Evolutionary conservation across 1,284 basidiomycete species (phyloP), one percentile per base, ranked within the genome.

Genomic region (Tetrapyrgos nigripes): DNA sequence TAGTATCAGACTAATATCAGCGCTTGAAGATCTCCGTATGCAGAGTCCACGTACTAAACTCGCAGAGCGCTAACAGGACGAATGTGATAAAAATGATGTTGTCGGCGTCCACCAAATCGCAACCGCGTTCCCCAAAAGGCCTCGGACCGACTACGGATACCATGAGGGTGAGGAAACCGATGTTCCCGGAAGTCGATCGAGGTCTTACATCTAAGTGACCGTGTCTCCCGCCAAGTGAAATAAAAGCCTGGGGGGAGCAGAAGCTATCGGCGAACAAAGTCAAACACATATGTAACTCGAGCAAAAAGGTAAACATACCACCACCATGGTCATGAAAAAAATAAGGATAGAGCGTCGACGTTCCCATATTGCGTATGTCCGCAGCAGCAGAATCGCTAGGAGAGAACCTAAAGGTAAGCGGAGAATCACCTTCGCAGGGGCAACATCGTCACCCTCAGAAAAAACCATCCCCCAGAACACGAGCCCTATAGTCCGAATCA

Each of bases 311-410:
- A 40, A 2, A 40, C 37, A 40, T 53, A 71, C 74, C n/a, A 62
- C 13, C n/a, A 62, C 61, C 24, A 73, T 65, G 21, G 64, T 27
- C 14, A 11, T 17, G 19, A 40, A 40, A 17, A 40, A 64, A 21
- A 75, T 57, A 9, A 73, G 60, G 4, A 79, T 68, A 21, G 63
- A 61, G 14, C 71, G 74, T 48, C 66, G 72, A 11, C 77, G 66
- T 56, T 75, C 73, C 76, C 77, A 81, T 19, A 80, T 70, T 3
- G 78, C 78, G 56, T 77, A 79, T 8, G 79, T 80, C n/a, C 77
- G 74, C 6, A 80, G 60, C 58, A 76, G 69, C 14, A 79, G 68
- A 43, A 79, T 73, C 6, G 63, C 74, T 78, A 50, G 3, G 10
- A 49, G 45, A 37, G 27, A 23, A 13, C 53, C 40, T 9, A 8